These are phyloP conservation scores for Zygoascus tannicola DNA, from an alignment of 805 yeast species.

Conservation along the genomic window DNA sequence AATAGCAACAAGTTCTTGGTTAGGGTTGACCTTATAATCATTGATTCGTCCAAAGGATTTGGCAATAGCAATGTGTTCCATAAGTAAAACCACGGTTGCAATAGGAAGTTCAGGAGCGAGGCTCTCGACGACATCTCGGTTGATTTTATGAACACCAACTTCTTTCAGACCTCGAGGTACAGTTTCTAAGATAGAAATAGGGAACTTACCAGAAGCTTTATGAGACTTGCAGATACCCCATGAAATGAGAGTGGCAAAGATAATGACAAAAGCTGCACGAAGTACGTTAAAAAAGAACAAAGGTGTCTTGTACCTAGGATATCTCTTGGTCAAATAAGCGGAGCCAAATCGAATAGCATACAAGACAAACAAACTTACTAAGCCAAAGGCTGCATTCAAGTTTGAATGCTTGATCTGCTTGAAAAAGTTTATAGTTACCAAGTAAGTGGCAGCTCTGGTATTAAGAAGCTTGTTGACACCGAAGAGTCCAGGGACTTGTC, in stretches of 20 bases:
- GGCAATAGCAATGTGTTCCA: constrained; percentile 89
- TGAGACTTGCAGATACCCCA: constrained; percentile 60
- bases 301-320: constrained; percentile 45
- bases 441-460: constrained; percentile 62
- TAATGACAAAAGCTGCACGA: constrained; percentile 73
- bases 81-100: constrained; percentile 66
- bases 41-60: constrained; percentile 90
- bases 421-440: constrained; percentile 60
- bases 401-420: constrained; percentile 61
- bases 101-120: constrained; percentile 79
- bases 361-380: constrained; percentile 62
- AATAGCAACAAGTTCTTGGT: constrained; percentile 89
- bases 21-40: constrained; percentile 83
- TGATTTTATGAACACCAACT: constrained; percentile 63
- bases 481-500: constrained; percentile 82
- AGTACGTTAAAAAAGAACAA: constrained; percentile 68
- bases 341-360: constrained; percentile 62
- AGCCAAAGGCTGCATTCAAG: constrained; percentile 83
- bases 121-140: constrained; percentile 46
- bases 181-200: constrained; percentile 56
- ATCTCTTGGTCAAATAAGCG: constrained; percentile 51
- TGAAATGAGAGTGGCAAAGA: constrained; percentile 73
- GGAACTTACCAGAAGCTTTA: constrained; percentile 32
- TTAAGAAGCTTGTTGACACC: constrained; percentile 59
- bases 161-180: constrained; percentile 79